Conservation (phyloP, 2,329 filamentous ascomycete genomes). For the Sclerotinia nivalis region DNA sequence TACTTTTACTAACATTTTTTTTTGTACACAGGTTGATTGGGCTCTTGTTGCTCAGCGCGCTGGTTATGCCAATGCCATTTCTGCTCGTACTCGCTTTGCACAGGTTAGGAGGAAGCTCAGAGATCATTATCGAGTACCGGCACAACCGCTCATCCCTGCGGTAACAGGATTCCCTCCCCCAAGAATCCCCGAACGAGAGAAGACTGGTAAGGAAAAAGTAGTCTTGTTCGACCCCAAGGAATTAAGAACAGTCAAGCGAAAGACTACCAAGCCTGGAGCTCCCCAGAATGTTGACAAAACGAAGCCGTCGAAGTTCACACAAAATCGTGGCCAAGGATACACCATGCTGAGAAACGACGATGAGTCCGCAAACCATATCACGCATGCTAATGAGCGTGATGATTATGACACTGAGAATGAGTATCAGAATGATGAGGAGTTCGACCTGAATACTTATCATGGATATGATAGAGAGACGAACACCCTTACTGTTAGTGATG, state of each 20-base stretch:
- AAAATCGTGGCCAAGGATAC: constrained; percentile 3
- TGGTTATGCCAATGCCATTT: constrained; percentile 49
- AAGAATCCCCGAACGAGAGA: not conserved
- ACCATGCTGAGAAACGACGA: not conserved
- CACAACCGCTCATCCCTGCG: not conserved
- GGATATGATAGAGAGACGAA: not conserved
- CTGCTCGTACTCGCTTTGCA: constrained; percentile 51
- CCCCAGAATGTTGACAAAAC: not conserved
- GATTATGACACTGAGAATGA: constrained; percentile 13
- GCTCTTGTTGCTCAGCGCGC: constrained; percentile 46
- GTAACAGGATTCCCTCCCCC: not conserved
- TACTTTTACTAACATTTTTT: not conserved
- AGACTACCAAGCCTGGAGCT: not conserved
- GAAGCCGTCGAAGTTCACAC: constrained; percentile 1
- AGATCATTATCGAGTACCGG: not conserved
- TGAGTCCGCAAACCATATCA: not conserved
- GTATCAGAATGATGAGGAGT: constrained; percentile 1
- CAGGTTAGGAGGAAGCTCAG: constrained; percentile 53
- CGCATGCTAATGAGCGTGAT: not conserved
- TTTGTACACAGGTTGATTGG: constrained; percentile 46
- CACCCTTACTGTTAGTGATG: constrained; percentile 8
- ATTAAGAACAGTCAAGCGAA: constrained; percentile 22
- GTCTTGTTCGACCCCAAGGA: not conserved
- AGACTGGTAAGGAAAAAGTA: not conserved
- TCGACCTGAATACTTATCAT: not conserved